phyloP scores from a whole-genome alignment of 768 basidiomycete genomes.

The Chiua virens region DNA sequence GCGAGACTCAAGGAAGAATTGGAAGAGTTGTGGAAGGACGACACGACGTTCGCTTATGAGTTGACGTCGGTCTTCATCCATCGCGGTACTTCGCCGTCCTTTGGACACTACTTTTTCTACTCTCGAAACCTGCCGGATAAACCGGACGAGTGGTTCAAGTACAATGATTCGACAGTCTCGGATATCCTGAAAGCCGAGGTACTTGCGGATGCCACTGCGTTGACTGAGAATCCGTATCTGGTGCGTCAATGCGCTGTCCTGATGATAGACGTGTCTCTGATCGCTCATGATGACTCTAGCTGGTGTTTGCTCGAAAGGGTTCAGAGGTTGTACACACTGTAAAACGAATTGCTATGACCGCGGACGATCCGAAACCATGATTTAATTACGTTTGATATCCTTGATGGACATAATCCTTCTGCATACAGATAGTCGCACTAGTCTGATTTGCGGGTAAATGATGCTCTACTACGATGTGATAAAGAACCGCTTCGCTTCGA shows the following conservation, averaged over 20 bases:
- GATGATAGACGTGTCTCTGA: background rate
- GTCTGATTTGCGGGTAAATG: conserved; percentile 9
- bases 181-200: conserved; percentile 80
- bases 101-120: conserved; percentile 96
- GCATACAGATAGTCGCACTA: conserved; percentile 10
- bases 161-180: conserved; percentile 88
- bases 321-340: conserved; percentile 80
- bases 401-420: conserved; percentile 17
- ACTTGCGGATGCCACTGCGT: conserved; percentile 85
- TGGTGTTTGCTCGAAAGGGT: conserved; percentile 82
- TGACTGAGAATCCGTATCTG: conserved; percentile 87
- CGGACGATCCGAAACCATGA: conserved; percentile 30
- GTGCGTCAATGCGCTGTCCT: conserved; percentile 41
- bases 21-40: conserved; percentile 73
- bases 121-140: conserved; percentile 80
- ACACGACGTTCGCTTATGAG: conserved; percentile 72
- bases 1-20: conserved; percentile 62
- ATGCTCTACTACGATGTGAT: conserved; percentile 13
- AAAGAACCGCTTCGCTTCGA: too few relatives aligned
- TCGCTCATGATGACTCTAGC: conserved; percentile 40
- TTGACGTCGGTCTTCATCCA: conserved; percentile 95
- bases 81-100: conserved; percentile 82
- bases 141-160: conserved; percentile 91
- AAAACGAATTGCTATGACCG: conserved; percentile 49
- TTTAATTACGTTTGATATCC: conserved; percentile 30